Evolutionary conservation across 2,329 filamentous ascomycete genomes (phyloP).

Genomic region (Zymoseptoria crescenta): DNA sequence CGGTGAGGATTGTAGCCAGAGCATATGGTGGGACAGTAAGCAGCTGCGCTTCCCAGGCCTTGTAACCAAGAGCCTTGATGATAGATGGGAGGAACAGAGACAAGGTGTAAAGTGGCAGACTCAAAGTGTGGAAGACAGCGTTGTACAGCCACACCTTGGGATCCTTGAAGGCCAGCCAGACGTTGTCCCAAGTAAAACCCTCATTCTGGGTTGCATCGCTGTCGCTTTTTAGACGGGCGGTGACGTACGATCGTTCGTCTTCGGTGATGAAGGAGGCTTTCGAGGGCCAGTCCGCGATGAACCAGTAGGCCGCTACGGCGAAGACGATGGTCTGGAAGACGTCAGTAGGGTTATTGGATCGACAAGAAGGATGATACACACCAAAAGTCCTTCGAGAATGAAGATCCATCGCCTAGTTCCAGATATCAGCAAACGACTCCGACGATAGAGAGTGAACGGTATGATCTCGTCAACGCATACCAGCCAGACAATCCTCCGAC

Average conservation of each 20-base stretch:
- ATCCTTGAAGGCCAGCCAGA: constrained; percentile 56
- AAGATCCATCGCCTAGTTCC: constrained; percentile 58
- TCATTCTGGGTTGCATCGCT: constrained; percentile 64
- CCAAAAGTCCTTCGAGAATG: constrained; percentile 44
- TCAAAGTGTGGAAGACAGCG: constrained; percentile 64
- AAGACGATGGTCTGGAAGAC: constrained; percentile 40
- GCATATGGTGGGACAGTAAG: constrained; percentile 32
- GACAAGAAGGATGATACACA: constrained; percentile 27
- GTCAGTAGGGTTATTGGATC: not conserved
- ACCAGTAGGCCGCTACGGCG: constrained; percentile 47
- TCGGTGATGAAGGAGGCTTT: constrained; percentile 48
- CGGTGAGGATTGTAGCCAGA: constrained; percentile 47
- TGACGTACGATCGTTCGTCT: constrained; percentile 53
- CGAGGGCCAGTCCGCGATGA: constrained; percentile 46
- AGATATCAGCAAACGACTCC: not conserved
- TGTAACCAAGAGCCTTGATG: constrained; percentile 50
- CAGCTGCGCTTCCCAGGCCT: constrained; percentile 30
- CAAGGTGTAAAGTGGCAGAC: constrained; percentile 46
- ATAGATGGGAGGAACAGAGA: constrained; percentile 50
- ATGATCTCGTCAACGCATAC: constrained; percentile 26
- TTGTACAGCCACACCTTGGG: constrained; percentile 68
- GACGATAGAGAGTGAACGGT: not conserved
- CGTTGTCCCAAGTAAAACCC: constrained; percentile 59
- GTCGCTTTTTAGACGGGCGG: constrained; percentile 57
- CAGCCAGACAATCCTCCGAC: constrained; percentile 55